Conservation (phyloP, 805 yeast genomes). For the Starmerella gropengiesseri region DNA sequence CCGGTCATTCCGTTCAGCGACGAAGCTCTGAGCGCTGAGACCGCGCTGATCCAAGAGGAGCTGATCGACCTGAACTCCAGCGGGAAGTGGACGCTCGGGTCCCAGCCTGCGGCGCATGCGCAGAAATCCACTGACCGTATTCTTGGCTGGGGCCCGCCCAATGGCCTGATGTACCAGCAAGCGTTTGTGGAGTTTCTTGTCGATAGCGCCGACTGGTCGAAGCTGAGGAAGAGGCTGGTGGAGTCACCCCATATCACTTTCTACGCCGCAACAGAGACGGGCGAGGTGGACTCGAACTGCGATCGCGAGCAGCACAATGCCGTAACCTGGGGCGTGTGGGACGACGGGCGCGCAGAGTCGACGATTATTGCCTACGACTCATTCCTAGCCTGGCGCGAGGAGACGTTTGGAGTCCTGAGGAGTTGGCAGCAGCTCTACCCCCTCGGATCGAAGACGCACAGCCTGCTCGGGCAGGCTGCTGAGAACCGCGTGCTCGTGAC, state of each 20-base stretch:
- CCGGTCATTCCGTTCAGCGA: conserved; percentile 89
- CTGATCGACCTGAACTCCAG: conserved; percentile 62
- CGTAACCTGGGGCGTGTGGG: conserved; percentile 96
- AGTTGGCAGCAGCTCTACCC: conserved; percentile 85
- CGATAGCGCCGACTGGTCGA: conserved; percentile 59
- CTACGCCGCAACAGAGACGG: conserved; percentile 53
- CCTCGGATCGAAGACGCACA: conserved; percentile 40
- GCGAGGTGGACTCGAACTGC: conserved; percentile 45
- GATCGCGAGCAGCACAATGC: conserved; percentile 51
- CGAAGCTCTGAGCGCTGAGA: conserved; percentile 73
- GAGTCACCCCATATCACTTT: conserved; percentile 48
- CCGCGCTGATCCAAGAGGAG: conserved; percentile 86
- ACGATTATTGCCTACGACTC: conserved; percentile 88
- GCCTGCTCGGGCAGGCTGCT: conserved; percentile 50
- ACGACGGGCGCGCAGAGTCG: conserved; percentile 80
- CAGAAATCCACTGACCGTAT: conserved; percentile 68
- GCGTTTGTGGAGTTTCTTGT: conserved; percentile 85
- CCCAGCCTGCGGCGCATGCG: conserved; percentile 90
- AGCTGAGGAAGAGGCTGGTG: conserved; percentile 19
- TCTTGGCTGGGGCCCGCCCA: conserved; percentile 94
- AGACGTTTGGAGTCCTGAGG: conserved; percentile 79
- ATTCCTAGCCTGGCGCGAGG: conserved; percentile 92
- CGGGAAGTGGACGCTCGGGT: conserved; percentile 78
- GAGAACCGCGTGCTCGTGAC: conserved; percentile 67
- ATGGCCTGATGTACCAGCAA: conserved; percentile 84